Evolutionary conservation across 1,284 basidiomycete species (phyloP), one percentile per base, ranked within the genome.

Genomic region (Malassezia pachydermatis): DNA sequence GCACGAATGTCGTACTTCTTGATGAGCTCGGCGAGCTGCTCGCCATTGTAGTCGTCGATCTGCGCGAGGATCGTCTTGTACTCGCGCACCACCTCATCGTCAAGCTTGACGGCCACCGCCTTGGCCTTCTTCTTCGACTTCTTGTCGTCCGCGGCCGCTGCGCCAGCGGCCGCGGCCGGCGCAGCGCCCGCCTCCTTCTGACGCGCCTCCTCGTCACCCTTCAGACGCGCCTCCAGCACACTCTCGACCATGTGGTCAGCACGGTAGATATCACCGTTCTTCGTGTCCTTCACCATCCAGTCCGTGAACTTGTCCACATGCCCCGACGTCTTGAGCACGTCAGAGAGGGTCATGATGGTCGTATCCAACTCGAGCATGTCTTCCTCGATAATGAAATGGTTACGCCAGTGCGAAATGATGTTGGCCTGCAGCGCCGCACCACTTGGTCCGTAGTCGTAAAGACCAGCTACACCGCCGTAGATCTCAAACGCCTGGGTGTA

Each of bases 281-380:
- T 82, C 19, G 76, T 75, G 67, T 99, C 94, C 76, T 94, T 94
- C 72, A 88, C 86, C 94, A 98, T 98, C 90, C 90, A 98, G 72
- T 98, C 94, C 16, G 92, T 86, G 70, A 98, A 99, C 65, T 92
- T 83, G 55, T 92, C 92, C 49, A 98, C 94, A 75, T 98, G 94
- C 28, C 94, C 94, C 25, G 89, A 96, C 0, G 92, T 85, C 75
- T 96, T 92, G 73, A 98, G 90, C 5, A 99, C 92, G 13, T 90
- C 79, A 1, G 86, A 80, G 23, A 90, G 84, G 0, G 92, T 98
- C 84, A 98, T 92, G 75, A 94, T 84, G 33, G 94, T 96, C 23
- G 90, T 96, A 72, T 98, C 92, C 59, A 98, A 81, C 75, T 98
- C 92, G 63, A 94, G 83, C 94, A 98, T 99, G 76, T 88, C 83